A percentile compares a stretch with the other conserved stretches of the same genome.
Conservation (phyloP, 495 filamentous ascomycete species). For the Aeminium ludgeri region DNA sequence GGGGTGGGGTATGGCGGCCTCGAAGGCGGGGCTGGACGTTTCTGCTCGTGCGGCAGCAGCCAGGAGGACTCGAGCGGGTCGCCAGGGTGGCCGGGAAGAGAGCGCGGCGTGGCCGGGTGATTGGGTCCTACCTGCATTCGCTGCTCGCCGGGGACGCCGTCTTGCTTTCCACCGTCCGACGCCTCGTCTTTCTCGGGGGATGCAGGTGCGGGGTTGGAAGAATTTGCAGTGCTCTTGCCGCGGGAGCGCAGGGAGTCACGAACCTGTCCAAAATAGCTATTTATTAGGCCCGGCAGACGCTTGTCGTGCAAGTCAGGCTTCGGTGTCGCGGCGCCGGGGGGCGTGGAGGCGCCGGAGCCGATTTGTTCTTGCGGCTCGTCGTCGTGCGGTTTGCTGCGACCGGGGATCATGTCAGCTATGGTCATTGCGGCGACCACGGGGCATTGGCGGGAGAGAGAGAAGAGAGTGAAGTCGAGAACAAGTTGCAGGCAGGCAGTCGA, state of each 20-base stretch:
- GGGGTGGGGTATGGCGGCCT: slow-evolving; percentile 6
- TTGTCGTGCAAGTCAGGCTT: slow-evolving; percentile 81
- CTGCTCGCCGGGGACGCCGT: neutral
- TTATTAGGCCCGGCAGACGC: slow-evolving; percentile 72
- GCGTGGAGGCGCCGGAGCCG: slow-evolving; percentile 59
- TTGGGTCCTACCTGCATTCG: slow-evolving; percentile 5
- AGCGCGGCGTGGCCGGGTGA: slow-evolving; percentile 12
- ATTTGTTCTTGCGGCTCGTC: slow-evolving; percentile 63
- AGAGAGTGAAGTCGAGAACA: neutral
- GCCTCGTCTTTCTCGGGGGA: slow-evolving; percentile 2
- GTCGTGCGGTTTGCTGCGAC: slow-evolving; percentile 26
- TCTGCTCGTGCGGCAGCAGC: slow-evolving; percentile 17
- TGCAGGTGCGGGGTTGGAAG: slow-evolving; percentile 16
- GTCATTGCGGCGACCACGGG: slow-evolving; percentile 11
- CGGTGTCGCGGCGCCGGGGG: slow-evolving; percentile 64
- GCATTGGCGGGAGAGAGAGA: slow-evolving; percentile 3
- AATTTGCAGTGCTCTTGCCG: slow-evolving; percentile 17
- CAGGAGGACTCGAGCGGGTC: slow-evolving; percentile 10
- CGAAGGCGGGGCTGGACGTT: neutral
- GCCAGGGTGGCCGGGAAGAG: slow-evolving; percentile 5
- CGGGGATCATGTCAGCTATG: slow-evolving; percentile 17
- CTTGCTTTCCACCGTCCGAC: no score
- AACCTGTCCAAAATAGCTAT: slow-evolving; percentile 95
- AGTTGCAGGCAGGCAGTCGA: neutral
- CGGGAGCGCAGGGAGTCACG: slow-evolving; percentile 36